Evolutionary conservation across 202 grass and related monocot genomes (phyloP).

Genomic region (Saccharum hybrid): DNA sequence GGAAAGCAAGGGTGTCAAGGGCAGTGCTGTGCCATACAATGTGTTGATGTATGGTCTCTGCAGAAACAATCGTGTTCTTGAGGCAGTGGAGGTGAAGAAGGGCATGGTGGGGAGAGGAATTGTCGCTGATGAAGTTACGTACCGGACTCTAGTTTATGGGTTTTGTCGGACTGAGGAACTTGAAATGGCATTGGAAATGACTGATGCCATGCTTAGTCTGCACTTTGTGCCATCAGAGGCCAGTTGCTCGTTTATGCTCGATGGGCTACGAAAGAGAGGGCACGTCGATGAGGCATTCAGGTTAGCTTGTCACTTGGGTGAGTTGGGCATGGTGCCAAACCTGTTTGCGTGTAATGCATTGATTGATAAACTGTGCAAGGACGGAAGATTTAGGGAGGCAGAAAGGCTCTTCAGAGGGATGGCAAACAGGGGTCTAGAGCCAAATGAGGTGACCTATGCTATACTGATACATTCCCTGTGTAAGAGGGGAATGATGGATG

Average conservation of each 20-base stretch:
- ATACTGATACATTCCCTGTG: conserved; percentile 88
- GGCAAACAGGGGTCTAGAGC: conserved; percentile 49
- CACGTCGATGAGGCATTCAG: conserved; percentile 61
- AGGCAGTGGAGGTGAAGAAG: conserved; percentile 72
- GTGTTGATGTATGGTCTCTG: conserved; percentile 82
- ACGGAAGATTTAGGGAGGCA: conserved; percentile 62
- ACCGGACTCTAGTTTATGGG: conserved; percentile 72
- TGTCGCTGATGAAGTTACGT: conserved; percentile 72
- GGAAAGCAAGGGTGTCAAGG: conserved; percentile 52
- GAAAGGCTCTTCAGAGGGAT: conserved; percentile 74
- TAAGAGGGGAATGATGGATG: conserved; percentile 69
- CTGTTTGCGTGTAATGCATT: conserved; percentile 85
- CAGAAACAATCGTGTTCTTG: conserved; percentile 52
- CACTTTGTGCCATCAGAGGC: conserved; percentile 65
- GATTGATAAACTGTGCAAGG: conserved; percentile 82
- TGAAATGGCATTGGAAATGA: conserved; percentile 58
- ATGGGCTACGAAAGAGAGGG: conserved; percentile 67
- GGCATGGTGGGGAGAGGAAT: conserved; percentile 55
- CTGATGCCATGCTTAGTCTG: conserved; percentile 57
- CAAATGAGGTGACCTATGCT: conserved; percentile 83
- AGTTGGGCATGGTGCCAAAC: conserved; percentile 72
- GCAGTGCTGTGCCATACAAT: conserved; percentile 71
- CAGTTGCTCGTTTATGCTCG: conserved; percentile 70
- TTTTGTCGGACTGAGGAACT: conserved; percentile 64
- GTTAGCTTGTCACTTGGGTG: conserved; percentile 59